Conservation (phyloP, 257 asterid genomes). For the Nicotiana undulata region DNA sequence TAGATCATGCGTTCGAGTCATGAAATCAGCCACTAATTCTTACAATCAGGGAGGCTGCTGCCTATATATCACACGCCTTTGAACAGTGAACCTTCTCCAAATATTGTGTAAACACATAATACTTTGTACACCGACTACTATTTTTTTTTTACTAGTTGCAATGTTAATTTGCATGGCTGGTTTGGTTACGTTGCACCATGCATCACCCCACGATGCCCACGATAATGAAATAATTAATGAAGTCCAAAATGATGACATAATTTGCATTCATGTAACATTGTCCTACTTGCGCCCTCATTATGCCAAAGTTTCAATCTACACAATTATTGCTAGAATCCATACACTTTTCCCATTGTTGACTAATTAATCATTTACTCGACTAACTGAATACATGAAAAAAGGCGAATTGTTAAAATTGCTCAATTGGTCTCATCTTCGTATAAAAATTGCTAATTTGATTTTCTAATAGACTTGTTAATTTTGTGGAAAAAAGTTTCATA, state of each 20-base stretch:
- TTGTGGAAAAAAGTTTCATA: too few relatives aligned
- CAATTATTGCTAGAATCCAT: background rate
- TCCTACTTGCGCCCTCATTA: background rate
- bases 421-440: too few relatives aligned
- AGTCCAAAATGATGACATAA: background rate
- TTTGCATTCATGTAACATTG: background rate
- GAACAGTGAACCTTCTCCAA: accelerated
- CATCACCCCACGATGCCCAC: background rate
- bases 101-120: too few relatives aligned
- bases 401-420: too few relatives aligned
- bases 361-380: background rate
- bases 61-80: too few relatives aligned
- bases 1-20: accelerated
- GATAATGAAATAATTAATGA: background rate
- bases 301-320: background rate
- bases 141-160: background rate
- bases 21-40: accelerated
- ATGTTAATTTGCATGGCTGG: background rate
- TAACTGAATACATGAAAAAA: too few relatives aligned
- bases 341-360: background rate
- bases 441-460: too few relatives aligned
- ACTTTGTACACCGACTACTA: too few relatives aligned
- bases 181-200: background rate
- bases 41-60: too few relatives aligned
- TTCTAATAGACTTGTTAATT: too few relatives aligned